Evolutionary conservation across 23 red algal genomes (phyloP), one percentile per base, ranked within the genome.

Genomic region (Gracilariopsis chorda): DNA sequence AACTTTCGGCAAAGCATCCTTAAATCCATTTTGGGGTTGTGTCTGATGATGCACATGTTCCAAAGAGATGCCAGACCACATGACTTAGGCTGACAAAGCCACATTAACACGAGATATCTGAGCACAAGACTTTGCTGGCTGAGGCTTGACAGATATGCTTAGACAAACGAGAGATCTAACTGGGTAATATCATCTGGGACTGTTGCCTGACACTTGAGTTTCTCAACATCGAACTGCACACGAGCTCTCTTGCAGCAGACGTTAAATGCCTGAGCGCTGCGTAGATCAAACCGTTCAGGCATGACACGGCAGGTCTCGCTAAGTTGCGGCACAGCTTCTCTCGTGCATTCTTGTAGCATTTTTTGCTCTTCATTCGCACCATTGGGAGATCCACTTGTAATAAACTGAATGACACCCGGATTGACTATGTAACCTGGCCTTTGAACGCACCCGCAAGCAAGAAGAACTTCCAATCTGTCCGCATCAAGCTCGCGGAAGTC

Each of bases 201-300:
- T 7, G 29, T 65, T 21, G 49, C 79, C 58, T 83, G 79, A 42
- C 79, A 83, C 9, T 65, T 19, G 29, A 83, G 37, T 44, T 83
- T 83, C 5, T 3, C 79, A 0, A 19, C 28, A 27, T 58, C 35
- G 40, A 83, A 83, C 8, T 44, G 30, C 1, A 64, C 55, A 2
- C 79, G 51, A 64, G 79, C 57, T 41, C 79, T 53, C 53, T 83
- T 83, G 79, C 79, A 83, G 40, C 79, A 83, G 16, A 83, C 79
- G 29, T 83, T 83, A 35, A 83, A 83, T 24, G 79, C 51, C 39
- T 83, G 79, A 33, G 79, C 79, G 39, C 79, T 35, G 39, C 79
- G 52, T 3, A 83, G 79, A 36, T 64, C 79, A 65, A 83, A 83
- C 2, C 79, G 79, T 17, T 83, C 79, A 19, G 79, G 79, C 36